Percentiles rank a stretch among this genome's conserved stretches.
These are phyloP conservation scores for Peterozyma toletana DNA, from an alignment of 805 yeast genomes.

Conservation along the genomic window DNA sequence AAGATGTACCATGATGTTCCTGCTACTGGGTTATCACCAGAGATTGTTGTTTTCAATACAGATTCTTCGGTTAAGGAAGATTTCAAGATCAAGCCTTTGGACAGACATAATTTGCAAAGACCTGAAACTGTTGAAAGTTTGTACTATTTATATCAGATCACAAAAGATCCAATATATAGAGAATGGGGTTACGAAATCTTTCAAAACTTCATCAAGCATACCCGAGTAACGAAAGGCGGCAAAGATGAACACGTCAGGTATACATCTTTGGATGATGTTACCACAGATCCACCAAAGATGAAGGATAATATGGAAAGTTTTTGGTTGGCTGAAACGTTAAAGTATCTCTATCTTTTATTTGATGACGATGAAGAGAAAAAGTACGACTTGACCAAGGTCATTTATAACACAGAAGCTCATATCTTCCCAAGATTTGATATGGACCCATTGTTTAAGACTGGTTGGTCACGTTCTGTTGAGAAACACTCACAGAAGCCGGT, in stretches of 20 bases:
- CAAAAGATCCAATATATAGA: conserved; percentile 75
- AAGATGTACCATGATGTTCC: conserved; percentile 69
- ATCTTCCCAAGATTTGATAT: conserved; percentile 72
- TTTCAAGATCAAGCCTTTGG: conserved; percentile 61
- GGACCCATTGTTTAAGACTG: conserved; percentile 47
- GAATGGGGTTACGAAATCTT: conserved; percentile 89
- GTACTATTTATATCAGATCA: conserved; percentile 70
- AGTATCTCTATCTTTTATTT: conserved; percentile 74
- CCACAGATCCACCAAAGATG: conserved; percentile 41
- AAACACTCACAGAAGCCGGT: not conserved
- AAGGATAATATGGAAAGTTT: conserved; percentile 82
- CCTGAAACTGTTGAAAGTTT: conserved; percentile 93
- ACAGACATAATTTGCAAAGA: conserved; percentile 80
- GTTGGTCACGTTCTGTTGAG: conserved; percentile 34
- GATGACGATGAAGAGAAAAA: conserved; percentile 54
- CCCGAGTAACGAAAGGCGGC: conserved; percentile 42
- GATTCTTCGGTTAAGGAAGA: conserved; percentile 39
- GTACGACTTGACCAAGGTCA: conserved; percentile 59
- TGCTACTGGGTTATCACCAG: conserved; percentile 79
- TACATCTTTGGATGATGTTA: conserved; percentile 63
- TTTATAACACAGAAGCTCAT: conserved; percentile 91
- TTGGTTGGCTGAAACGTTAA: conserved; percentile 92
- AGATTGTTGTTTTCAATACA: conserved; percentile 76
- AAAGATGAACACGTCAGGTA: conserved; percentile 39
- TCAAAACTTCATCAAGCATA: conserved; percentile 55